Conservation (phyloP, 2,329 filamentous ascomycete genomes). For the Alternaria sp. region DNA sequence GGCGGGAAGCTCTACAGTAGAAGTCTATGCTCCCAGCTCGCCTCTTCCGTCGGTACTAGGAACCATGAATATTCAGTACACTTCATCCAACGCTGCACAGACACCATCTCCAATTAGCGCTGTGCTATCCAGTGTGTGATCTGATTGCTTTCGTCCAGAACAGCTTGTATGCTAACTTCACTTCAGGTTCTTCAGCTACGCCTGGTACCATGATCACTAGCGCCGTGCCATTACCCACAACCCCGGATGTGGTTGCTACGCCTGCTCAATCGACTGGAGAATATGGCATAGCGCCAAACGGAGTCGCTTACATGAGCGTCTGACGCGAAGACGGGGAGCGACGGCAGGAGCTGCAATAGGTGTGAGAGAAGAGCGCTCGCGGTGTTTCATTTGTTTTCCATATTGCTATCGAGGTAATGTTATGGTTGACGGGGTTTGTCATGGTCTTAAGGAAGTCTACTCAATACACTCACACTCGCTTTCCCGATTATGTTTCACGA, state of each 20-base stretch:
- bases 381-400: background rate
- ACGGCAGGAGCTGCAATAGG: background rate
- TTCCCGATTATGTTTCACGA: background rate
- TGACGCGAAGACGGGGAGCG: background rate
- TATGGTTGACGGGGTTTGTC: background rate
- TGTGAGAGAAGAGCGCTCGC: background rate
- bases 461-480: background rate
- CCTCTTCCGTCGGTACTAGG: background rate
- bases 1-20: background rate
- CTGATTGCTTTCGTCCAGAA: background rate
- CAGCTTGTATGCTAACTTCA: background rate
- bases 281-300: background rate
- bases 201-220: background rate
- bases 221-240: background rate
- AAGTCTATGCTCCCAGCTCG: background rate
- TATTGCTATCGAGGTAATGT: background rate
- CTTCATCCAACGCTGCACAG: background rate
- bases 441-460: background rate
- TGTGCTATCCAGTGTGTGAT: background rate
- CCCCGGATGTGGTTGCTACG: background rate
- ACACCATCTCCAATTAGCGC: background rate
- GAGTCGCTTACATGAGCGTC: background rate
- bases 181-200: background rate
- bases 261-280: background rate
- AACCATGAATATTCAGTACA: background rate